Evolutionary conservation across 163 green algal species (phyloP), one percentile per base, ranked within the genome.

Genomic region (Coccomyxa subellipsoidea): DNA sequence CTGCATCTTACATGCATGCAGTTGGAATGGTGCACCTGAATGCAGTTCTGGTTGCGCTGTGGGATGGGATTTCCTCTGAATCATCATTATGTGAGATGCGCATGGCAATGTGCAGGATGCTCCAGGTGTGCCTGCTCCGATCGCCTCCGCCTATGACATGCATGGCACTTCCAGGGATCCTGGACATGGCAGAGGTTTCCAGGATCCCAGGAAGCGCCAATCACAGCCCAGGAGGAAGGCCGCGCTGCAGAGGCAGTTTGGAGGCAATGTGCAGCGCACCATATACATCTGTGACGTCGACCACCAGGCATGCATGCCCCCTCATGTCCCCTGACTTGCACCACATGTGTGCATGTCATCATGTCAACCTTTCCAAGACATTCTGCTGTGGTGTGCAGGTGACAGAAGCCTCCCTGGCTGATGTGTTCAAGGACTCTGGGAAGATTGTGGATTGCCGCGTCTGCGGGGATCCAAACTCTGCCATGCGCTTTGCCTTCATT

Each of bases 401-500:
- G 39, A 97, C 92, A 40, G 96, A 99, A 86, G 92, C 93, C 69
- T 84, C 94, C 70, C 90, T 99, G 27, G 93, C 94, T 0, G 87
- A 53, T 0, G 88, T 95, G 32, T 99, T 99, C 81, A 69, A 81
- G 0, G 87, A 94, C 32, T 98, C 95, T 83, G 96, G 96, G 66
- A 80, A 87, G n/a, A 88, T 99, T 12, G 87, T 97, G 69, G 96
- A 99, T 83, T 99, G 95, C 88, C 91, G 96, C 23, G 91, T 99
- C 29, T 99, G 96, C 81, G 95, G 96, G 31, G 96, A 99, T 85
- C 93, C 95, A 40, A 98, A 98, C 87, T 93, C 84, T 36, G 89
- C 90, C 37, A 95, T 98, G 89, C 87, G 95, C 54, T 99, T 99
- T 87, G 96, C 95, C 0, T 99, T 99, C 85, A 94, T 99, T 32